phyloP scores from a whole-genome alignment of 176 grass and related monocot species.

The Luzula sylvatica region DNA sequence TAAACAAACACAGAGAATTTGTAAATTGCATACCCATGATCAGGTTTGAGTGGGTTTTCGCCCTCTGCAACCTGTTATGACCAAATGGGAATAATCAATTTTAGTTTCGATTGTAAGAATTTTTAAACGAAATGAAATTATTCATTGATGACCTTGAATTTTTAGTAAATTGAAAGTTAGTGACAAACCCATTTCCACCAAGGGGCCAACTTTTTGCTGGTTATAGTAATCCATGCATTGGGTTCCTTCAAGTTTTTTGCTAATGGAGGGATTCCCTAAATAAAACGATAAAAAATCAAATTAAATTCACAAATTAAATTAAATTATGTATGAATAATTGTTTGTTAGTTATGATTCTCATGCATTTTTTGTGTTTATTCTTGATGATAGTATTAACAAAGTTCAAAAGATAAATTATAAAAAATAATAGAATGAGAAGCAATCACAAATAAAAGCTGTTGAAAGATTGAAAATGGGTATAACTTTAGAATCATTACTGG shows the following conservation, averaged over 20 bases:
- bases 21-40: constrained; percentile 53
- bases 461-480: background rate
- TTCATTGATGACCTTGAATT: background rate
- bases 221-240: constrained; percentile 56
- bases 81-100: constrained; percentile 11
- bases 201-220: constrained; percentile 53
- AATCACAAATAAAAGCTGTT: background rate
- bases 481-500: background rate
- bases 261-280: constrained; percentile 74
- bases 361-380: too few species aligned
- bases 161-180: background rate
- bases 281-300: constrained; percentile 13
- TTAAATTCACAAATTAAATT: background rate
- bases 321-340: background rate
- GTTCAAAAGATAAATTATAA: too few species aligned
- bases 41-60: constrained; percentile 41
- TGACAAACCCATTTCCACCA: constrained; percentile 92
- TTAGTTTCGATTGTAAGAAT: background rate
- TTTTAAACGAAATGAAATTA: constrained; percentile 2
- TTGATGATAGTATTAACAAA: too few species aligned
- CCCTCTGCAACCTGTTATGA: constrained; percentile 73
- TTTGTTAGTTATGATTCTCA: too few species aligned
- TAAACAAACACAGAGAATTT: constrained; percentile 1
- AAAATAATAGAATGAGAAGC: background rate
- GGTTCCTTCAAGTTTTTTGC: constrained; percentile 39